Evolutionary conservation across 306 rosid species (phyloP), one percentile per base, ranked within the genome.

Genomic region (Delonix regia): DNA sequence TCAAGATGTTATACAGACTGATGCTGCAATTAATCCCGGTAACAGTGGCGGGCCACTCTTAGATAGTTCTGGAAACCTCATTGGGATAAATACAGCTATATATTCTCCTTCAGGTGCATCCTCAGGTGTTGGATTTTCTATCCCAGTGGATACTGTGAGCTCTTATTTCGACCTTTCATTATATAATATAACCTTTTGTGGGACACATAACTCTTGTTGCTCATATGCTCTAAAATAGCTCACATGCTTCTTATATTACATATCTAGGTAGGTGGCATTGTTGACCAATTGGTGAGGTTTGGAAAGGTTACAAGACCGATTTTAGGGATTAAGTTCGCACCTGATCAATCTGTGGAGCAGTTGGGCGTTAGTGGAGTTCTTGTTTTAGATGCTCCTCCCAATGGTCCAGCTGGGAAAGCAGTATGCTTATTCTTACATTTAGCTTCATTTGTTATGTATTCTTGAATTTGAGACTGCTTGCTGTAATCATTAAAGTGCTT

Each of bases 1-100:
- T 80, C 99, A 96, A 87, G 99, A 96, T 78, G 99, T 96, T 62
- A 96, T 96, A 76, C 99, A 96, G 87, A 96, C 97, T n/a, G 99
- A 93, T 89, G 99, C 99, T 81, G 99, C 99, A 56, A 96, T 96
- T 83, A 96, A 96, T 82, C 99, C 99, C 3, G 99, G 99, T 27
- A 96, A 96, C 76, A 96, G 99, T 77, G 99, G 99, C 63, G 99
- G 99, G 15, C 99, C 99, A 55, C 99, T 96, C 75, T 89, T 96
- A 42, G 99, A 96, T 84, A 96, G 99, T 86, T 71, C 99, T 3
- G 99, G 98, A 64, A 96, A 78, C 80, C 98, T 96, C 75, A 96
- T 96, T 7, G 99, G 99, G 60, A 93, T 96, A 79, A 96, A 96
- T 78, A 96, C 98, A 14, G 99, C 99, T 8, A 93, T 96, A 85